Evolutionary conservation across 1,139 yeast species (phyloP).

Genomic region (Hyphopichia khmerensis): DNA sequence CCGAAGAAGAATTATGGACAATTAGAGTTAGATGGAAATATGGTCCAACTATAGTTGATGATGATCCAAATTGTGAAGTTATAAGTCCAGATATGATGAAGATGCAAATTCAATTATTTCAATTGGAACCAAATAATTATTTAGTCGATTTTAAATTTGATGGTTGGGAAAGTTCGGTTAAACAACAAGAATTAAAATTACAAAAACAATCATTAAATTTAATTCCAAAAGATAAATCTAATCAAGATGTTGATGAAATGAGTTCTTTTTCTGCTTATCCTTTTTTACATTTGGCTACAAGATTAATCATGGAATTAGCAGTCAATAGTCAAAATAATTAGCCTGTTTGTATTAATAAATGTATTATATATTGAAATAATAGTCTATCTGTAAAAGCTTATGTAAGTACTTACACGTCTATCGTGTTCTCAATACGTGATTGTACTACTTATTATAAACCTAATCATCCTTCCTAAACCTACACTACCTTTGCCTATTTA

Average conservation of each 20-base stretch:
- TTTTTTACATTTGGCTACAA: conserved; percentile 86
- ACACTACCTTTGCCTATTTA: too few relatives aligned
- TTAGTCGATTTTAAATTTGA: conserved; percentile 96
- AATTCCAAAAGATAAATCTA: background rate
- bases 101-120: conserved; percentile 96
- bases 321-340: conserved; percentile 55
- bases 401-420: too few relatives aligned
- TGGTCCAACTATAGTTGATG: conserved; percentile 35
- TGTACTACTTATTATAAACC: too few relatives aligned
- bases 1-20: conserved; percentile 94
- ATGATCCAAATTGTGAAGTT: conserved; percentile 13
- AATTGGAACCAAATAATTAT: conserved; percentile 92
- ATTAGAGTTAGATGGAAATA: conserved; percentile 95
- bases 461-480: too few relatives aligned
- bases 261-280: conserved; percentile 92
- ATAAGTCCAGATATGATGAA: conserved; percentile 78
- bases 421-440: too few relatives aligned
- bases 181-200: conserved; percentile 3
- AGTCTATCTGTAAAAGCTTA: too few relatives aligned
- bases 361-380: too few relatives aligned
- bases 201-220: background rate
- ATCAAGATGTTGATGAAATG: conserved; percentile 55
- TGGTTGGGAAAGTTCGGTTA: conserved; percentile 72
- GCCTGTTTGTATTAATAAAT: background rate
- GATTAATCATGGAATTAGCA: conserved; percentile 93